Conservation (phyloP, 768 basidiomycete genomes). For the Dendrothele bispora region DNA sequence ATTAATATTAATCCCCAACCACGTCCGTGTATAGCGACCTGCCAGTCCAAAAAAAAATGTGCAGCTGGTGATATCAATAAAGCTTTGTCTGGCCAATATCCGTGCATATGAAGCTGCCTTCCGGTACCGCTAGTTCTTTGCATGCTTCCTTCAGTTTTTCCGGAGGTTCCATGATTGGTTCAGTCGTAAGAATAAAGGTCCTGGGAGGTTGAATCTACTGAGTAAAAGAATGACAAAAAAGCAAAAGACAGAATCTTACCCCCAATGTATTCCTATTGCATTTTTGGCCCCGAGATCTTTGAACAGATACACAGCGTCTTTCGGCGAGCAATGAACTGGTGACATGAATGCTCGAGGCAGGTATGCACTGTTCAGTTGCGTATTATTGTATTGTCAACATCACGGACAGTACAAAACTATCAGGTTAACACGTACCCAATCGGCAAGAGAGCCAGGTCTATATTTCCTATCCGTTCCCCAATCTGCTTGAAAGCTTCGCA, state of each 20-base stretch:
- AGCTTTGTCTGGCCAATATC: conserved; percentile 5
- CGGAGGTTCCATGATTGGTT: conserved; percentile 2
- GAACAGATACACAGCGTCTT: conserved; percentile 4
- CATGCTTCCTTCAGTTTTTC: neutral
- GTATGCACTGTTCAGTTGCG: conserved; percentile 10
- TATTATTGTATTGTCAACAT: neutral
- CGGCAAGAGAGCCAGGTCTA: conserved; percentile 53
- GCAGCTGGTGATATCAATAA: too few species aligned
- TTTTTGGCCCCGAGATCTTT: conserved; percentile 8
- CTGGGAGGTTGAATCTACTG: neutral
- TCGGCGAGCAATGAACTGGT: conserved; percentile 6
- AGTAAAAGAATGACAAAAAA: neutral
- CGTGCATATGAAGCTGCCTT: neutral
- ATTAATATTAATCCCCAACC: too few species aligned
- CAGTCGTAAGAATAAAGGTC: neutral
- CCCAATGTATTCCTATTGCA: conserved; percentile 11
- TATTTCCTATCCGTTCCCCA: conserved; percentile 43
- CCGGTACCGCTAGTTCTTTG: conserved; percentile 11
- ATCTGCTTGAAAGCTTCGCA: conserved; percentile 61
- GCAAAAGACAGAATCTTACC: neutral
- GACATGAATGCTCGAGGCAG: conserved; percentile 8
- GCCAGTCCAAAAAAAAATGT: too few species aligned
- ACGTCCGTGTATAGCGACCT: too few species aligned
- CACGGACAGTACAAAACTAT: neutral
- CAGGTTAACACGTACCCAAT: conserved; percentile 25